Evolutionary conservation across 2,329 filamentous ascomycete genomes (phyloP), one percentile per base, ranked within the genome.

Genomic region (Sporothrix curviconia): DNA sequence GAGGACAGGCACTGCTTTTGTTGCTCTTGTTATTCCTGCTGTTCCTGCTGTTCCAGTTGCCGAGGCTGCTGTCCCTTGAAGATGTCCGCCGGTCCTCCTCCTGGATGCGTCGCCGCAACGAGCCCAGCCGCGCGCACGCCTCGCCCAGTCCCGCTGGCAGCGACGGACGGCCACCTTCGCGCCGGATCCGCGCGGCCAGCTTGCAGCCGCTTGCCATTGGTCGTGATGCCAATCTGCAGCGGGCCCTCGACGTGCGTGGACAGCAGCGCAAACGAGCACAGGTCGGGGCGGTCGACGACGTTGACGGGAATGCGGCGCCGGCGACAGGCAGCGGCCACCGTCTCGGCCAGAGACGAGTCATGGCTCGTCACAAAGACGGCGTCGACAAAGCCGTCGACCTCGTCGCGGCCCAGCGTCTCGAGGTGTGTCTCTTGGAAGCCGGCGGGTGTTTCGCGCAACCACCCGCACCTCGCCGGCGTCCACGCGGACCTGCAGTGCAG

Each of bases 131-230:
- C 40, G 85, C 82, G 42, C 95, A 91, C 0, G 92, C 90, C 19
- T 72, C 70, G 6, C 94, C 94, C 6, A 97, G 79, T 17, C 87
- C 80, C 1, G 77, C 70, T 0, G 94, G 94, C 3, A 99, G 77
- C 0, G 85, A 83, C 0, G 91, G n/a, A n/a, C 81, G 2, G 90
- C 88, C 60, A 99, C 88, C 66, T n/a, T 97, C 94, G 57, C 94
- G 82, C 15, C 92, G 84, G 65, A 99, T 90, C 25, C 94, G 82
- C 9, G 90, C 90, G 6, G 94, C 90, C 30, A 99, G 81, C 72
- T 96, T 96, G 76, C 94, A 97, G 1, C 94, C 94, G 65, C 89
- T n/a, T 86, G 19, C 94, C 92, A 59, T 95, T 96, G 1, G 94
- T 97, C 3, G 94, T 97, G 58, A 99, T 88, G 61, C 94, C 94